A percentile compares a stretch with the other conserved stretches of the same genome.
Conservation (phyloP, 495 filamentous ascomycete genomes). For the Usnea hakonensis region DNA sequence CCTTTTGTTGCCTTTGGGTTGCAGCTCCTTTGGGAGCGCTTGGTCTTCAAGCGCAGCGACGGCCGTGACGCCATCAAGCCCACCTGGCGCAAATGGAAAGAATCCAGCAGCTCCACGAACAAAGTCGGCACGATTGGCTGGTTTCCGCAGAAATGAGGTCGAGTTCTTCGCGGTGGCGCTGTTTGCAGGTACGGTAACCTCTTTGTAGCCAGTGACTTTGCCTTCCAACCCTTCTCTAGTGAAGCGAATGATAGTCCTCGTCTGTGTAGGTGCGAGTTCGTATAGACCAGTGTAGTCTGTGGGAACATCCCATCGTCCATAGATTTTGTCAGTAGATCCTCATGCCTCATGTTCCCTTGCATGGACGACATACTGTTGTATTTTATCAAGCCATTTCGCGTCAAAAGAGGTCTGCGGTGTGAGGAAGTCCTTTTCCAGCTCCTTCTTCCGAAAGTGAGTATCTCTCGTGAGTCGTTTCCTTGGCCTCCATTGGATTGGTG, state of each 20-base stretch:
- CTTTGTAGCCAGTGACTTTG: constrained; percentile 85
- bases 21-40: constrained; percentile 35
- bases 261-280: constrained; percentile 80
- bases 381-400: constrained; percentile 70
- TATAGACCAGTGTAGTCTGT: constrained; percentile 73
- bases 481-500: constrained; percentile 46
- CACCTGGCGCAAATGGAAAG: constrained; percentile 91
- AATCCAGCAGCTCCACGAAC: constrained; percentile 93
- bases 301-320: constrained; percentile 71
- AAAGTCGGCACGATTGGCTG: constrained; percentile 81
- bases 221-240: constrained; percentile 88
- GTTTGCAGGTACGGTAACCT: constrained; percentile 84
- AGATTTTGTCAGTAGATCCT: constrained; percentile 19
- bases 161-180: constrained; percentile 95
- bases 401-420: constrained; percentile 71
- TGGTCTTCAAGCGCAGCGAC: constrained; percentile 69
- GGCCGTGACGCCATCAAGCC: constrained; percentile 78
- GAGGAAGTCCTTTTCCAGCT: constrained; percentile 71
- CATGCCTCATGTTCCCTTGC: not conserved
- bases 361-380: constrained; percentile 58
- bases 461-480: constrained; percentile 51
- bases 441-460: constrained; percentile 50
- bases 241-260: constrained; percentile 86
- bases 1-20: constrained; percentile 37
- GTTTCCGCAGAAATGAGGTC: constrained; percentile 80